Base-by-base conservation (phyloP, 805 yeast species). In the Metschnikowia arizonensis region DNA sequence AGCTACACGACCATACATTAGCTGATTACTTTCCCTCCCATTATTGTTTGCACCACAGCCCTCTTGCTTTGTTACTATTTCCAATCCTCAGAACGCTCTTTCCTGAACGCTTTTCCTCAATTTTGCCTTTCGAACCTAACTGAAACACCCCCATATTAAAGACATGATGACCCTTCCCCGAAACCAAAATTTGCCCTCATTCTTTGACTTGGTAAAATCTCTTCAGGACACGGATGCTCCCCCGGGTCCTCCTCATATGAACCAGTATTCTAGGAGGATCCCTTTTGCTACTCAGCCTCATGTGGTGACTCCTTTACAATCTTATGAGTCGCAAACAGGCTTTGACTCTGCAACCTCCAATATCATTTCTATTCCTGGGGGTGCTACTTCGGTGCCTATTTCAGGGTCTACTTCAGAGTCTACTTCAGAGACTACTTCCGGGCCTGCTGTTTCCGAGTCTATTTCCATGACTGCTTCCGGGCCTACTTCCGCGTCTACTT, bases 161-260 rank as follows among this genome's bases (percentile, higher is more conserved):
- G 31, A n/a, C 35, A 39, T 39, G 42, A 39, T 39, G 42, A 31
- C 34, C 42, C 19, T 39, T 39, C 42, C 34, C 34, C 42, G 42
- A 29, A 12, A 15, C 19, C 34, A 29, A 15, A 14, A 39, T 23
- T 48, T 53, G 30, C 57, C 57, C 23, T 50, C 57, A 7, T 53
- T 52, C 37, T 24, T 33, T 10, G 57, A 53, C 39, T 43, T 53
- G 43, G 30, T 53, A 36, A 39, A 40, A 15, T 50, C 54, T 3
- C 42, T 51, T 21, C 29, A 18, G 19, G 40, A 37, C 15, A 5
- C 25, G 4, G 40, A 37, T 8, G 7, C 12, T 14, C 23, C 25
- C 12, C 26, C 40, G 24, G 12, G 14, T 8, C 10, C 15, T 12
- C 23, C 21, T 11, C 24, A 6, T 7, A 12, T 11, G 6, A 17